Conservation (phyloP, 495 filamentous ascomycete genomes). For the Aspergillus sclerotiicarbonarius region DNA sequence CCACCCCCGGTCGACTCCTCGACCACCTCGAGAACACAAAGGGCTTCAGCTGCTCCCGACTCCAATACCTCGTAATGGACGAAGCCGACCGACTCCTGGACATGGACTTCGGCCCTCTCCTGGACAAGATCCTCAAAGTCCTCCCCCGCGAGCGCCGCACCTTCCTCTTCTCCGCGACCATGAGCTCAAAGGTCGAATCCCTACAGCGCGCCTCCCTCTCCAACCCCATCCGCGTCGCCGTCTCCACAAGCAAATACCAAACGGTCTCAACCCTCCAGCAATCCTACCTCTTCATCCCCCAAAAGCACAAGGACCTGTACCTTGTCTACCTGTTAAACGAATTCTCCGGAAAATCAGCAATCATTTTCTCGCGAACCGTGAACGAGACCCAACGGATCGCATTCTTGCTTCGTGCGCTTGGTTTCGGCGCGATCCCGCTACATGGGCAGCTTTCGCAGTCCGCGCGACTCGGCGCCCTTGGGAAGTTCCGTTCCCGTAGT, state of each 20-base stretch:
- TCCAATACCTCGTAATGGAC: slow-evolving; percentile 91
- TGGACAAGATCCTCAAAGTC: slow-evolving; percentile 91
- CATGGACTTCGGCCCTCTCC: slow-evolving; percentile 87
- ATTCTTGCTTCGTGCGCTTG: slow-evolving; percentile 74
- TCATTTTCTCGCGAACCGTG: slow-evolving; percentile 92
- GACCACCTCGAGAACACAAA: slow-evolving; percentile 98
- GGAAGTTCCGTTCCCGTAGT: slow-evolving; percentile 75
- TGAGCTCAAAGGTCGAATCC: slow-evolving; percentile 87
- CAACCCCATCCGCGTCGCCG: slow-evolving; percentile 73
- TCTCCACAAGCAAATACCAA: slow-evolving; percentile 74
- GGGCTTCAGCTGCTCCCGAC: slow-evolving; percentile 74
- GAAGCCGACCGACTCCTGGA: slow-evolving; percentile 92
- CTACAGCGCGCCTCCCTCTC: slow-evolving; percentile 83
- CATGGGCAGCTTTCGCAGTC: slow-evolving; percentile 88
- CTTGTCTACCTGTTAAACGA: slow-evolving; percentile 84
- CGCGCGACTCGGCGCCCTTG: slow-evolving; percentile 76
- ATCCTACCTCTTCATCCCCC: slow-evolving; percentile 79
- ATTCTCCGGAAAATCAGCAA: slow-evolving; percentile 74
- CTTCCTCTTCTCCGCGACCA: slow-evolving; percentile 91
- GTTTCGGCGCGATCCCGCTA: slow-evolving; percentile 83
- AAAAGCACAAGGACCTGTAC: slow-evolving; percentile 88
- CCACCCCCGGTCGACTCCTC: slow-evolving; percentile 84
- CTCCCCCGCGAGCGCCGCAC: slow-evolving; percentile 66
- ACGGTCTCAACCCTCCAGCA: slow-evolving; percentile 84
- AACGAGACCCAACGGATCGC: slow-evolving; percentile 84